phyloP scores from a whole-genome alignment of 2,329 filamentous ascomycete genomes.

The Sporothrix pallida region DNA sequence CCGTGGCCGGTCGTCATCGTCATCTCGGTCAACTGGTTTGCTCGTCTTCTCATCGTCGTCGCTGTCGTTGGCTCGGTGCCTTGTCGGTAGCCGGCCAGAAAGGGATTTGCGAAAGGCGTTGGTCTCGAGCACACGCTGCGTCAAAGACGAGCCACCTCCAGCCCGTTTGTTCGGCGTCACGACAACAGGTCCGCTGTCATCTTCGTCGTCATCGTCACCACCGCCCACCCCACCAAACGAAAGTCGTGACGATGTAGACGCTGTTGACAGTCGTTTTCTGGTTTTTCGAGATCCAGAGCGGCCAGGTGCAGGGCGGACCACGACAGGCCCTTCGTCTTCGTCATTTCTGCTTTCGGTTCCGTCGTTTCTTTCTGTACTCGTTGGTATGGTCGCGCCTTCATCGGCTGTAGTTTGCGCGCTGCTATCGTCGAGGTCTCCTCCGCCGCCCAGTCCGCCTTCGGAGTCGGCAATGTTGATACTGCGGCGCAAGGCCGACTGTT shows the following conservation, averaged over 20 bases:
- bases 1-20: constrained; percentile 71
- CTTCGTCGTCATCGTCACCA: constrained; percentile 53
- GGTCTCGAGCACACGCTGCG: constrained; percentile 45
- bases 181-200: constrained; percentile 52
- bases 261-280: constrained; percentile 67
- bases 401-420: constrained; percentile 19
- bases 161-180: constrained; percentile 62
- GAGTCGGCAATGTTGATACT: constrained; percentile 57
- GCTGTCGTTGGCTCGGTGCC: constrained; percentile 47
- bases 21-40: constrained; percentile 55
- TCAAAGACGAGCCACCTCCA: constrained; percentile 19
- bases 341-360: constrained; percentile 48
- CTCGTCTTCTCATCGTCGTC: constrained; percentile 51
- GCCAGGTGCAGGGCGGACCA: constrained; percentile 55
- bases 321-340: constrained; percentile 55
- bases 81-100: constrained; percentile 60
- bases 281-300: constrained; percentile 59
- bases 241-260: constrained; percentile 57
- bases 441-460: constrained; percentile 33
- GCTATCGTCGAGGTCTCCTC: neutral
- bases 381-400: neutral
- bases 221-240: constrained; percentile 73
- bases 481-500: constrained; percentile 64
- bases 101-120: constrained; percentile 51
- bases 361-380: neutral